Evolutionary conservation across 2,329 filamentous ascomycete species (phyloP), one percentile per base, ranked within the genome.

Genomic region (Chaetomiaceae sp.): DNA sequence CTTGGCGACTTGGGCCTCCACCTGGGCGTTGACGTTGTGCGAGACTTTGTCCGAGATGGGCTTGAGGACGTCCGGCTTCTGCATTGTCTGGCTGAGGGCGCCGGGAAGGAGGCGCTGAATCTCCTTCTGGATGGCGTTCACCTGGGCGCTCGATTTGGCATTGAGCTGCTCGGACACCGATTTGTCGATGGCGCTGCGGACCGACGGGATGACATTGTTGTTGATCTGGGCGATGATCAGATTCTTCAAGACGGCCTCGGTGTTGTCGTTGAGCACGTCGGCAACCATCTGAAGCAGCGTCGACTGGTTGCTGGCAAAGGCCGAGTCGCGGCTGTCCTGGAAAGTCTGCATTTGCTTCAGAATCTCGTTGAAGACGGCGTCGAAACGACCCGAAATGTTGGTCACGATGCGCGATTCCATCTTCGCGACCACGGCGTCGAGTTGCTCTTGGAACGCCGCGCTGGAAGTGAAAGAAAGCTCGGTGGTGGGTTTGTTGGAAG

Each of bases 201-300:
- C 75, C 29, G 84, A 77, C 11, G 94, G 92, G 48, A 96, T 75
- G 40, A 96, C 82, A 14, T 84, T 79, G 51, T 84, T 79, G 57
- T 89, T 81, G 60, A 96, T 89, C 68, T 88, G 87, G 44, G 84
- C 79, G 43, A 83, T 81, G 47, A 96, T 85, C 61, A 95, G 88
- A 56, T 83, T 84, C 56, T 84, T 78, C 34, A 96, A 78, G 20
- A 89, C 88, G 63, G 87, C 85, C 69, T 85, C 78, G 19, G 81
- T 83, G 65, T 84, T 84, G 56, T 79, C 76, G 59, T 81, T 83
- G 44, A 87, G 73, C 31, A 84, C 80, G 31, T 79, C 73, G 4
- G 80, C 82, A 34, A 84, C 79, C 67, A 80, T 75, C 57, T 81
- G 76, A 38, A 84, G 71, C 17, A 84, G 69, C 40, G 74, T 72